These are phyloP conservation scores for Microdochium trichocladiopsis DNA, from an alignment of 2,329 filamentous ascomycete genomes.

Conservation along the genomic window DNA sequence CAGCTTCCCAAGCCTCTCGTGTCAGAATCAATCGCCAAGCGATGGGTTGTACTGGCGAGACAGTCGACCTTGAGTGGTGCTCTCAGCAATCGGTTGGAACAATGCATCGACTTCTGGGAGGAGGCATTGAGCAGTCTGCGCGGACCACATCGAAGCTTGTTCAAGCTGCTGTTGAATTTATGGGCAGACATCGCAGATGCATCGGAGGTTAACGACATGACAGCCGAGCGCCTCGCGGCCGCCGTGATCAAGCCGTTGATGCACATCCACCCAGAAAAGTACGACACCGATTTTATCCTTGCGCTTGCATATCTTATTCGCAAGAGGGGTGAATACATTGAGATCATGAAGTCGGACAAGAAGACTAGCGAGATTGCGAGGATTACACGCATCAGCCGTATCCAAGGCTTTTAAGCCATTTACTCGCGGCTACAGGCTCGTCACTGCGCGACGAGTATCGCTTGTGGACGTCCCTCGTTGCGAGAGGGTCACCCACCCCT, in stretches of 20 bases:
- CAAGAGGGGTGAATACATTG: constrained; percentile 30
- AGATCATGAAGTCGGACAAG: constrained; percentile 22
- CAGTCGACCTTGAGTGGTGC: constrained; percentile 28
- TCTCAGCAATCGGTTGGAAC: constrained; percentile 25
- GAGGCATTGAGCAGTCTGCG: constrained; percentile 32
- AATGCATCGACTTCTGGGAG: constrained; percentile 39
- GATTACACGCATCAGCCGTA: background rate
- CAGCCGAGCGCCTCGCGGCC: constrained; percentile 31
- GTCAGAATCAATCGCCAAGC: constrained; percentile 26
- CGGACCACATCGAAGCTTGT: constrained; percentile 25
- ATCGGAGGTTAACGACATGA: constrained; percentile 32
- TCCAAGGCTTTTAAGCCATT: background rate
- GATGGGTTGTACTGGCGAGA: constrained; percentile 31
- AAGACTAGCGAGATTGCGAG: constrained; percentile 5
- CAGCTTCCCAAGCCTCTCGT: constrained; percentile 31
- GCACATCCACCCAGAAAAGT: constrained; percentile 23
- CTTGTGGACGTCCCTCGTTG: too few relatives aligned
- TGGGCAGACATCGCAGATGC: constrained; percentile 33
- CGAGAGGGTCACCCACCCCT: too few relatives aligned
- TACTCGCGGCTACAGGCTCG: too few relatives aligned
- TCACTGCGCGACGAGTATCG: too few relatives aligned
- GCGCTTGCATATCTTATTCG: constrained; percentile 35
- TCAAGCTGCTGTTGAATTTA: constrained; percentile 35
- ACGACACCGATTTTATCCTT: constrained; percentile 32
- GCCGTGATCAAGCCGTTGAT: constrained; percentile 30